Evolutionary conservation across 2,329 filamentous ascomycete genomes (phyloP), one percentile per base, ranked within the genome.

Genomic region (Aspergillus sp.): DNA sequence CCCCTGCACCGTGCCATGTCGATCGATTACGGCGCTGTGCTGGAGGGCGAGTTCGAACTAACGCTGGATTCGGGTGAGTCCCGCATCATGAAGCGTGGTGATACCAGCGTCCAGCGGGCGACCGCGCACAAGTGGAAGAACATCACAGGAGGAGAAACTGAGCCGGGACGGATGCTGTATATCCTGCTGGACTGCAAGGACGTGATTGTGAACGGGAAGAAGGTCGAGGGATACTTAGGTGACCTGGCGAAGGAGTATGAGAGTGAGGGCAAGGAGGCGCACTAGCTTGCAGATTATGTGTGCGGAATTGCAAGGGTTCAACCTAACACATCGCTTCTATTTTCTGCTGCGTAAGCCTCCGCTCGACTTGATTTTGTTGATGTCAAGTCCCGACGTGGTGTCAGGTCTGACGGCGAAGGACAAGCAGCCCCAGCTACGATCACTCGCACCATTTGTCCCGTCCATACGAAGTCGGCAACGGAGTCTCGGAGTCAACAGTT

Each of bases 31-130:
- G 28, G 14, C 16, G 19, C 32, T 11, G 31, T 34, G 15, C 16
- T 37, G n/a, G 35, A 24, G 12, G 35, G 35, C 28, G 35, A 34
- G 28, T 24, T 37, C 28, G 32, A 37, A 26, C n/a, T 37, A 8
- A 32, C 27, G 8, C 32, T 37, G 13, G 32, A 34, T 17, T 31
- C 27, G 6, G 35, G 31, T 14, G 32, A 37, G 35, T 22, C 20
- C 27, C 35, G 35, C 17, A 28, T 30, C 14, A 16, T 26, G 32
- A 30, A 30, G 8, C 32, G 31, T 22, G 35, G 35, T 25, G 35
- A 37, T 8, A 28, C 34, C 24, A 15, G 24, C 14, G 24, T 37
- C 24, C 31, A 37, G 24, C 28, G 32, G 5, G 32, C 24, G 20
- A 34, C 32, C 4, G 19, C 27, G 17, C 35, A 37, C 32, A 26